A percentile compares a stretch with the other conserved stretches of the same genome.
Evolutionary conservation across 106 monocot species (phyloP).

Genomic region (Apostasia ramifera): DNA sequence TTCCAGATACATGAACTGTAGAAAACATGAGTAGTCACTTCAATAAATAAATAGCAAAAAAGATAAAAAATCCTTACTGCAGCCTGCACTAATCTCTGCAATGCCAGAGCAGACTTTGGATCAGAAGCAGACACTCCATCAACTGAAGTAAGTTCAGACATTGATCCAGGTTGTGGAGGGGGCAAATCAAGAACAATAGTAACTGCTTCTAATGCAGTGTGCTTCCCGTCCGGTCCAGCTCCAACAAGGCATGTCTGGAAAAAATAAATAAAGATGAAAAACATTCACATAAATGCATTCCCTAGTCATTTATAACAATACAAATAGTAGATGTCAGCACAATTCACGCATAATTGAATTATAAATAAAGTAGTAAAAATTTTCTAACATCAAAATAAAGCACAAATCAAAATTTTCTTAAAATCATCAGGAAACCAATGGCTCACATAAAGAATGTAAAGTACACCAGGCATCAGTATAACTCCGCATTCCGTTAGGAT

Average conservation of each 20-base stretch:
- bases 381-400: too few species aligned
- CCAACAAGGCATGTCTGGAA: slow-evolving; percentile 96
- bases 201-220: slow-evolving; percentile 95
- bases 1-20: background rate
- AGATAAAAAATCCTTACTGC: slow-evolving; percentile 57
- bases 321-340: too few species aligned
- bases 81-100: slow-evolving; percentile 94
- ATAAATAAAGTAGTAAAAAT: too few species aligned
- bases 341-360: too few species aligned
- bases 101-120: slow-evolving; percentile 91
- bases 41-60: background rate
- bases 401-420: too few species aligned
- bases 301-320: too few species aligned
- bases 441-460: too few species aligned
- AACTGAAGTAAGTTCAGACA: slow-evolving; percentile 78
- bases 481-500: too few species aligned
- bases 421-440: too few species aligned
- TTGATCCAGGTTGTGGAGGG: slow-evolving; percentile 91
- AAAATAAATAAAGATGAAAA: background rate
- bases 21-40: background rate
- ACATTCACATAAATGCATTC: too few species aligned
- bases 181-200: slow-evolving; percentile 98
- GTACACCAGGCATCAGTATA: too few species aligned
- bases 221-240: slow-evolving; percentile 96
- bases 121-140: slow-evolving; percentile 92